Percentiles rank a stretch among this genome's conserved stretches.
phyloP scores from a whole-genome alignment of 805 yeast species.

The Metschnikowia anglica region DNA sequence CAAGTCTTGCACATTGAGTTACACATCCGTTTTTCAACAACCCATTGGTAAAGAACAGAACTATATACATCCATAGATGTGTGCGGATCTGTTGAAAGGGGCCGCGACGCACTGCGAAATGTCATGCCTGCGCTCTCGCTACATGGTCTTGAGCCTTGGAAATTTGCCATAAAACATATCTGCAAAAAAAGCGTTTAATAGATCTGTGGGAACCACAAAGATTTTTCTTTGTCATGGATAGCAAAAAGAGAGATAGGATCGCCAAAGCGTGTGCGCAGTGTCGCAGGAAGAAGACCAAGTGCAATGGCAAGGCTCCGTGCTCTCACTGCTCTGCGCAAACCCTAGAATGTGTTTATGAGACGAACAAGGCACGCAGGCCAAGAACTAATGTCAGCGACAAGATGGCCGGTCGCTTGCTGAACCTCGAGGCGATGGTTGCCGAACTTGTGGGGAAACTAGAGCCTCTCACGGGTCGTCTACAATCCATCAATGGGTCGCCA shows the following conservation, averaged over 20 bases:
- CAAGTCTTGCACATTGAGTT: too few relatives aligned
- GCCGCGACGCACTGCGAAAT: too few relatives aligned
- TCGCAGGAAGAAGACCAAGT: slow-evolving; percentile 19
- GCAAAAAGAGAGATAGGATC: slow-evolving; percentile 12
- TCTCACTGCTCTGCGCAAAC: slow-evolving; percentile 11
- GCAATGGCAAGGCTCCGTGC: slow-evolving; percentile 17
- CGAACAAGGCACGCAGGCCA: slow-evolving; percentile 10
- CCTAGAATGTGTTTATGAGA: slow-evolving; percentile 16
- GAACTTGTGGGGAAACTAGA: slow-evolving; percentile 7
- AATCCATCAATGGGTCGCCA: not conserved
- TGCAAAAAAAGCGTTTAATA: too few relatives aligned
- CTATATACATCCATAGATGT: too few relatives aligned
- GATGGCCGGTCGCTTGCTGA: slow-evolving; percentile 3
- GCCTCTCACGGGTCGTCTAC: slow-evolving; percentile 6
- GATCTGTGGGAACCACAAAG: too few relatives aligned
- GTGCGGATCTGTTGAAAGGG: too few relatives aligned
- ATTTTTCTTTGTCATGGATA: too few relatives aligned
- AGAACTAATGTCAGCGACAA: slow-evolving; percentile 4
- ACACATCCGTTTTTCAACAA: too few relatives aligned
- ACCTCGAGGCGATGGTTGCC: slow-evolving; percentile 6
- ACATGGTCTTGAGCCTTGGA: too few relatives aligned
- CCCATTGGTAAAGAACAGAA: too few relatives aligned
- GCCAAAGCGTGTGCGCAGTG: slow-evolving; percentile 20
- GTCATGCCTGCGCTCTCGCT: too few relatives aligned
- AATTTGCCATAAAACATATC: too few relatives aligned